Percentiles rank a stretch among this genome's conserved stretches.
These are phyloP conservation scores for barrel medic (Medicago truncatula) DNA, from an alignment of 306 rosid genomes.

Conservation along the genomic window MtrunA17r5.0-ANR NC_053043.1:10080501-10081000, in stretches of 20 bases:
- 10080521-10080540: conserved; percentile 31
- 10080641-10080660: conserved; percentile 49
- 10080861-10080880: conserved; percentile 12
- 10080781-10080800: conserved; percentile 49
- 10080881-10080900: not conserved
- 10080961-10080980: not conserved
- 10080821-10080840: conserved; percentile 48
- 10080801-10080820: conserved; percentile 45
- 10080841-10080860: conserved; percentile 35
- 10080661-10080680: conserved; percentile 56
- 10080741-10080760: conserved; percentile 51
- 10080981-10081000: not conserved
- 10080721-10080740: conserved; percentile 66
- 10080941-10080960: not conserved
- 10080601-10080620: conserved; percentile 49
- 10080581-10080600: conserved; percentile 42
- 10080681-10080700: conserved; percentile 47
- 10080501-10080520: conserved; percentile 33
- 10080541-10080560: conserved; percentile 26
- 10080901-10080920: not conserved
- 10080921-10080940: too few species aligned
- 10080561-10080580: not conserved
- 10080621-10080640: conserved; percentile 43
- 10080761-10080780: conserved; percentile 28
- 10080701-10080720: conserved; percentile 57